Evolutionary conservation across 331 rosid genomes (phyloP), one percentile per base, ranked within the genome.

Genomic region (Phaseolus coccineus): DNA sequence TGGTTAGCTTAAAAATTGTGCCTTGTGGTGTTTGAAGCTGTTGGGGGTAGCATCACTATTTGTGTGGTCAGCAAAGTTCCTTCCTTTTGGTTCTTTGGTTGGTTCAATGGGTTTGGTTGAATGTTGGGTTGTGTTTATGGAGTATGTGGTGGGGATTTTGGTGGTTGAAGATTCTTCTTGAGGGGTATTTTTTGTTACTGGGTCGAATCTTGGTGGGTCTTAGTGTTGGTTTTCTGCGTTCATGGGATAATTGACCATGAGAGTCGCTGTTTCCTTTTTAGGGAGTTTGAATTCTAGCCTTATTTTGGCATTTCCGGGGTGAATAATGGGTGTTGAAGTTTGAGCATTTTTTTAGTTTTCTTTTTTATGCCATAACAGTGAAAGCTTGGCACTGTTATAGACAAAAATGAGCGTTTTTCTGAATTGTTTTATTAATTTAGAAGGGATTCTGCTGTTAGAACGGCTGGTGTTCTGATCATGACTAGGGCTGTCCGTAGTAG

Each of bases 401-500:
- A 33, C 30, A 68, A 87, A 87, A 72, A 91, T 91, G 97, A 86
- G 46, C 69, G 69, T 64, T 79, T 56, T 42, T 65, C 76, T 47
- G 76, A 74, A 75, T 87, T 44, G 85, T 77, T 86, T 85, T 83
- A 81, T 84, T 75, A 69, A 78, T 89, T 81, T 79, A 25, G 83
- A 80, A 73, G 91, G 80, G 84, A 82, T 85, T 78, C 71, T 44
- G 40, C 73, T 53, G 70, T 82, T 80, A 70, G 84, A 83, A 47
- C 87, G 85, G 74, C 86, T 87, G 79, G 71, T 77, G 77, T 71
- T 84, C 77, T 90, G 92, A 96, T 87, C 92, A 96, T 96, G 99
- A 96, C 98, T 87, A 91, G 92, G 89, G 95, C 96, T 81, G 90
- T 93, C 77, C 88, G 90, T 24, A 91, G 84, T 89, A 91, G 98